Base-by-base conservation (phyloP, 1,284 basidiomycete species). In the Ustilago xerochloae region DNA sequence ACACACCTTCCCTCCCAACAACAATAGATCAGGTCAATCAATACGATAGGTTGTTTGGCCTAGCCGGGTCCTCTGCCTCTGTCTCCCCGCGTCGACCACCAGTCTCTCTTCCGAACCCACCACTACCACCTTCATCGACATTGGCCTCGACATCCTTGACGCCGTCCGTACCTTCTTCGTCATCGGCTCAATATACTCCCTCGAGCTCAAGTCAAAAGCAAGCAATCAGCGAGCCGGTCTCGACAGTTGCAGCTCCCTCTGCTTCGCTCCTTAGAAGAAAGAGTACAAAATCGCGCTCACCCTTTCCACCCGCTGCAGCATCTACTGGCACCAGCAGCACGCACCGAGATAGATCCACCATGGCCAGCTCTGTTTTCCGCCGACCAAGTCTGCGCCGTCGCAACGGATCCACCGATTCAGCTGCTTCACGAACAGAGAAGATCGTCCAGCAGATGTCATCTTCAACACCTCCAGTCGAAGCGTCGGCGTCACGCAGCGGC, bases 241-340 rank as follows among this genome's bases (percentile, higher is more conserved):
- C 41, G 36, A 7, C 39, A 30, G 13, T 54, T 5, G 22, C 47
- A 2, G 7, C 61, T 7, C 15, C 55, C 12, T 46, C 57, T 6
- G 20, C 47, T 4, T 51, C 56, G 3, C 52, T 57, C 20, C 47
- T 54, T 16, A 54, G 50, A 35, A 48, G 63, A 24, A 64, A 39
- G 22, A 59, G 54, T n/a, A 63, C 49, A 6, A 63, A 63, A 10
- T 13, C 47, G 1, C 38, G 47, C 28, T 64, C 56, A 6, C 49
- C 53, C 22, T 68, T 59, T 18, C 70, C 70, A 10, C 70, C 70
- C 5, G 64, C 70, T 13, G 48, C 70, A 12, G n/a, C 65, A 2
- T 73, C 70, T 4, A 73, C 70, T 12, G 65, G 70, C 8, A 58
- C 65, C 5, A 73, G 65, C 58, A 63, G 52, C 49, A 38, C 46